Percentiles rank a stretch among this genome's conserved stretches.
Conservation (phyloP, 2,329 filamentous ascomycete species). For the Epichloe baconii region DNA sequence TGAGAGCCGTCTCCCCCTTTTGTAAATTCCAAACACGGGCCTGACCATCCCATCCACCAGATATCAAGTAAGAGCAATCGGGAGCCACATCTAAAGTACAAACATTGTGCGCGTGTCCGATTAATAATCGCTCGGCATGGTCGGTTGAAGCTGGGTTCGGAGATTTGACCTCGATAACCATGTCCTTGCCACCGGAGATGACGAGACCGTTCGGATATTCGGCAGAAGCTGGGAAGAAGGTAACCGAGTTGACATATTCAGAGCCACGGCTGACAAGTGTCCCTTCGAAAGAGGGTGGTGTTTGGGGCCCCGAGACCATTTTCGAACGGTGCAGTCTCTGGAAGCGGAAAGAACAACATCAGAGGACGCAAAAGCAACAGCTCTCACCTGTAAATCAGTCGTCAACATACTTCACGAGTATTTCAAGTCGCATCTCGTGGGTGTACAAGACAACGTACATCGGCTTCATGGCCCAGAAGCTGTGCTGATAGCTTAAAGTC, state of each 20-base stretch:
- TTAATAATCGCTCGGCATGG: conserved; percentile 71
- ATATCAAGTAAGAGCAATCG: conserved; percentile 63
- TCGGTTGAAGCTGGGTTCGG: conserved; percentile 53
- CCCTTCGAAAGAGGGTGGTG: conserved; percentile 60
- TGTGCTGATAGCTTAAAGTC: conserved; percentile 91
- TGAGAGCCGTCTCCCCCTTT: conserved; percentile 65
- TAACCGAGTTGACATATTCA: conserved; percentile 76
- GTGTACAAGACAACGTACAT: conserved; percentile 47
- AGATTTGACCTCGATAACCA: conserved; percentile 79
- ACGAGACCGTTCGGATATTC: conserved; percentile 67
- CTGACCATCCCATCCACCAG: conserved; percentile 86
- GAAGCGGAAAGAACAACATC: conserved; percentile 72
- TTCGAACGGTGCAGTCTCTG: conserved; percentile 76
- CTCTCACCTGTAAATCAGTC: conserved; percentile 55
- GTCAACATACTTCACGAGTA: background rate
- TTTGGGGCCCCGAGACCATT: conserved; percentile 60
- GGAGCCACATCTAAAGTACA: conserved; percentile 73
- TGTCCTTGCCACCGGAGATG: conserved; percentile 79
- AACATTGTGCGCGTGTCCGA: conserved; percentile 80
- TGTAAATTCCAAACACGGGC: conserved; percentile 77
- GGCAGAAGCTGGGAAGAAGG: conserved; percentile 58
- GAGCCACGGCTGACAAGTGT: conserved; percentile 68
- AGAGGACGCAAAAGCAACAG: conserved; percentile 62
- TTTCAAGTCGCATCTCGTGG: background rate
- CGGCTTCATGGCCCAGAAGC: conserved; percentile 78